A percentile compares a stretch with the other conserved stretches of the same genome.
These are phyloP conservation scores for Acmispon strigosus DNA, from an alignment of 306 rosid species.

Conservation along the genomic window DNA sequence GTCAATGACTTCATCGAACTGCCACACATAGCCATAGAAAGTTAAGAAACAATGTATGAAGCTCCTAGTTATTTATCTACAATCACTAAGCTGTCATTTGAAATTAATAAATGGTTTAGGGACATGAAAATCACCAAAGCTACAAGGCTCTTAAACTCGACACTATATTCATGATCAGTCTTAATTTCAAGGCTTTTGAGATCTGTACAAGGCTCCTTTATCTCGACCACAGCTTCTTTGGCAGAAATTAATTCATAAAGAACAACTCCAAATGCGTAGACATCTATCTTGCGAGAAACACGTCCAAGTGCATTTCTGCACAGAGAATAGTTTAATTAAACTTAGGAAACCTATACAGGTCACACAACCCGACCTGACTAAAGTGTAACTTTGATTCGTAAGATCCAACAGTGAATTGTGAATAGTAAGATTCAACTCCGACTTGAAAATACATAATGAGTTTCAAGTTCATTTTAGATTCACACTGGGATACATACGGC, in stretches of 20 bases:
- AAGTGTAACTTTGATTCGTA: not conserved
- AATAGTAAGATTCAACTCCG: too few species aligned
- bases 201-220: too few species aligned
- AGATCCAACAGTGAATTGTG: not conserved
- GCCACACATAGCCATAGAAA: not conserved
- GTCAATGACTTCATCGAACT: slow-evolving; percentile 71
- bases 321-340: slow-evolving; percentile 1
- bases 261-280: slow-evolving; percentile 88
- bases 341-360: not conserved
- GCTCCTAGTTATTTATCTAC: too few species aligned
- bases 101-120: not conserved
- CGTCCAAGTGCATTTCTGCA: slow-evolving; percentile 81
- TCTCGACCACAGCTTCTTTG: slow-evolving; percentile 61
- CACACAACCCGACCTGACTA: too few species aligned
- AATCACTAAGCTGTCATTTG: not conserved
- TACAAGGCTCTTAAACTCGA: slow-evolving; percentile 46
- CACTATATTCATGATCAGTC: slow-evolving; percentile 13
- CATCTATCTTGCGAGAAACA: slow-evolving; percentile 81
- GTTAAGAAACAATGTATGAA: not conserved
- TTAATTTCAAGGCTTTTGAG: too few species aligned
- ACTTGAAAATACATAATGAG: too few species aligned
- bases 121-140: slow-evolving; percentile 3
- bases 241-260: slow-evolving; percentile 87
- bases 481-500: too few species aligned
- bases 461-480: too few species aligned